These are phyloP conservation scores for Discostella stelligera DNA, from an alignment of 352 stramenopile species.

Conservation along the genomic window DNA sequence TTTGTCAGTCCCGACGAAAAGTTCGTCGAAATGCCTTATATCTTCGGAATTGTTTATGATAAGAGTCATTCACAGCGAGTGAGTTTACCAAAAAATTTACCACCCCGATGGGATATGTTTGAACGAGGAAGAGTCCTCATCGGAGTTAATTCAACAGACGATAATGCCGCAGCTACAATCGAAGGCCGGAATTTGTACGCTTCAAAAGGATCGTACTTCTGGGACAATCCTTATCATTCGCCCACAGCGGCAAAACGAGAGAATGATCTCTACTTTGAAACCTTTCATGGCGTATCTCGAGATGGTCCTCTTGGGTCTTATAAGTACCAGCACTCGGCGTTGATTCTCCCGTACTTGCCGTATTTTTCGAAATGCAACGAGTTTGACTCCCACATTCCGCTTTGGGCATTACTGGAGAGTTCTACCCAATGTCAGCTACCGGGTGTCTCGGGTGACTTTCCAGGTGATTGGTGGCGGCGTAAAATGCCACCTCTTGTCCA, in stretches of 20 bases:
- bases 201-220: constrained; percentile 74
- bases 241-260: constrained; percentile 87
- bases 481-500: constrained; percentile 88
- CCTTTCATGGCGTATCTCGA: constrained; percentile 80
- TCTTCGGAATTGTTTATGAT: constrained; percentile 89
- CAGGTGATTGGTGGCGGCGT: constrained; percentile 60
- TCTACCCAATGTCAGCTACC: constrained; percentile 86
- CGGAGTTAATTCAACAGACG: constrained; percentile 88
- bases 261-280: constrained; percentile 93
- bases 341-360: constrained; percentile 92
- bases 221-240: constrained; percentile 71
- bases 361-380: constrained; percentile 95
- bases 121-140: constrained; percentile 91
- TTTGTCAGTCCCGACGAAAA: constrained; percentile 58
- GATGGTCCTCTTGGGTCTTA: constrained; percentile 42
- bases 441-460: constrained; percentile 33
- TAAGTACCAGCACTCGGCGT: constrained; percentile 67
- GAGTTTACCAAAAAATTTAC: constrained; percentile 91
- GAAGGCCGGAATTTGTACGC: constrained; percentile 83
- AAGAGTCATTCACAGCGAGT: constrained; percentile 60
- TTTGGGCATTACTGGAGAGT: constrained; percentile 91
- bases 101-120: constrained; percentile 90
- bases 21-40: constrained; percentile 81
- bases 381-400: constrained; percentile 92
- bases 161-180: constrained; percentile 83